Conservation (phyloP, 176 grass and related monocot genomes). For the Eleusine indica region DNA sequence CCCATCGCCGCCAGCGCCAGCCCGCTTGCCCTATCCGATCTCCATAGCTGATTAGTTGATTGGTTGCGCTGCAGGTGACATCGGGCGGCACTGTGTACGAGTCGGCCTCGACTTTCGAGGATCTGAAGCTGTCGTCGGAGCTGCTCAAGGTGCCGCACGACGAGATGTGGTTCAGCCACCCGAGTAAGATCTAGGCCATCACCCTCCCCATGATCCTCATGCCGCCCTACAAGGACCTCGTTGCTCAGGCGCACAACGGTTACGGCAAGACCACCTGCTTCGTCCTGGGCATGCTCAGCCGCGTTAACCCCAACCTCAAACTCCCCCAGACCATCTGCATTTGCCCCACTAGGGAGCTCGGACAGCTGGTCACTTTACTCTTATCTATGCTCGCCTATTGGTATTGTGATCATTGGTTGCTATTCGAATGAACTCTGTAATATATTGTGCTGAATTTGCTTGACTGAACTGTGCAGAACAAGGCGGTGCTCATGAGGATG, state of each 20-base stretch:
- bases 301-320: constrained; percentile 64
- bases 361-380: constrained; percentile 56
- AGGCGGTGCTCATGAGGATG: constrained; percentile 80
- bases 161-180: constrained; percentile 85
- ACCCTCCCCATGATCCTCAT: constrained; percentile 94
- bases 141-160: constrained; percentile 74
- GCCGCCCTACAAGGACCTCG: constrained; percentile 82
- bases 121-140: constrained; percentile 70
- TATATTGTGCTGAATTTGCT: constrained; percentile 24
- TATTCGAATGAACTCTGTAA: background rate
- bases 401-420: background rate
- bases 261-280: constrained; percentile 97
- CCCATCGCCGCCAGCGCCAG: no score
- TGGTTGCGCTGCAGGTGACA: constrained; percentile 54
- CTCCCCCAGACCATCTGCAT: constrained; percentile 38
- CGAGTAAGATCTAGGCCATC: constrained; percentile 83
- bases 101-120: constrained; percentile 82
- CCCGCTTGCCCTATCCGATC: no score
- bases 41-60: background rate
- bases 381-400: background rate
- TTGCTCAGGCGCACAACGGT: constrained; percentile 93
- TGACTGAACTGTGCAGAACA: constrained; percentile 59
- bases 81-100: constrained; percentile 85
- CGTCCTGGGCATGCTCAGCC: constrained; percentile 95
- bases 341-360: constrained; percentile 81